Conservation (phyloP, 75 land plant species). For the Cryptomeria japonica region DNA sequence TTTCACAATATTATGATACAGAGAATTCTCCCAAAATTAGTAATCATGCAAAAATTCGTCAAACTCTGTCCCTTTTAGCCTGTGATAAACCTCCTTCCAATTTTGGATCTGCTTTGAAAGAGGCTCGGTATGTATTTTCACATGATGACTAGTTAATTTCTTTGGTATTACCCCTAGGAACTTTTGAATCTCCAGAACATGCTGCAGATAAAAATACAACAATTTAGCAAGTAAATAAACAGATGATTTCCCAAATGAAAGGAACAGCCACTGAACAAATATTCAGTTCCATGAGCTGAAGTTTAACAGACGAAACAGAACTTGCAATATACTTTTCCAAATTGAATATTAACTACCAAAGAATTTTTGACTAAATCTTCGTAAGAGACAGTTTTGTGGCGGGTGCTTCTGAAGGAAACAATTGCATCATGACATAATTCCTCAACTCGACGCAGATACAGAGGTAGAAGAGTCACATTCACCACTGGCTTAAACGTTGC, state of each 20-base stretch:
- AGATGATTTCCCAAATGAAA: neutral
- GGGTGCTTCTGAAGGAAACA: slow-evolving; percentile 22
- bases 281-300: neutral
- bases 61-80: slow-evolving; percentile 56
- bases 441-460: slow-evolving; percentile 21
- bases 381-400: slow-evolving; percentile 29
- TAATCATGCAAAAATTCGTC: slow-evolving; percentile 31
- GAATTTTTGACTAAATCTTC: slow-evolving; percentile 36
- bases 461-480: slow-evolving; percentile 21
- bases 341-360: slow-evolving; percentile 15
- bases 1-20: neutral
- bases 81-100: slow-evolving; percentile 53
- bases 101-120: slow-evolving; percentile 52
- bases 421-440: slow-evolving; percentile 34
- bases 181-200: slow-evolving; percentile 41
- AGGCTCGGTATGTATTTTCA: slow-evolving; percentile 63
- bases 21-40: neutral
- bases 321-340: neutral
- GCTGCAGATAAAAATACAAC: slow-evolving; percentile 32
- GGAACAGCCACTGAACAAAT: neutral
- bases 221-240: neutral
- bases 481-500: slow-evolving; percentile 41
- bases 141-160: slow-evolving; percentile 59
- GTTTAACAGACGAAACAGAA: slow-evolving; percentile 1
- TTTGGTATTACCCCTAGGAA: slow-evolving; percentile 50